phyloP scores from a whole-genome alignment of 305 asterid species.

The Petunia hybrid region DNA sequence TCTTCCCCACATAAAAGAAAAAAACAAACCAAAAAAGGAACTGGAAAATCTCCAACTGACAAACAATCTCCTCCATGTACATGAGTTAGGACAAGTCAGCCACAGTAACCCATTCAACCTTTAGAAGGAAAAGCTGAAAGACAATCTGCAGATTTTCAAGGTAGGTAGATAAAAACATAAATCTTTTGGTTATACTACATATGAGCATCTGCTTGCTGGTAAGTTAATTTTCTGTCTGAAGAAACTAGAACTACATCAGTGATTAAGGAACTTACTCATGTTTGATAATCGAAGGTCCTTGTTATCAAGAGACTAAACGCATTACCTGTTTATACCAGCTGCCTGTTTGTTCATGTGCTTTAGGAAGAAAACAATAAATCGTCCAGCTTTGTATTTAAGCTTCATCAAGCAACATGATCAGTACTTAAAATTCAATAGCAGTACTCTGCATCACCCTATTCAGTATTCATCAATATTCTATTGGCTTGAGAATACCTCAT shows the following conservation, averaged over 20 bases:
- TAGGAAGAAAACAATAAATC: not conserved
- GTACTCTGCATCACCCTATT: not conserved
- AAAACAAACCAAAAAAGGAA: not conserved
- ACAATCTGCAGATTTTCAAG: not conserved
- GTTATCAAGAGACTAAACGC: not conserved
- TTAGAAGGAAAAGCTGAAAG: not conserved
- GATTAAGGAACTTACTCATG: not conserved
- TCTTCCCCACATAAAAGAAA: not conserved
- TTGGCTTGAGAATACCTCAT: constrained; percentile 24
- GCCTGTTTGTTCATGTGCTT: not conserved
- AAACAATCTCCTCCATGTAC: not conserved
- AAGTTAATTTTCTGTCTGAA: not conserved
- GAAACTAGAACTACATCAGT: not conserved
- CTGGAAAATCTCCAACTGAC: not conserved
- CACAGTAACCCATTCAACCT: not conserved
- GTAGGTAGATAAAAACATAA: not conserved
- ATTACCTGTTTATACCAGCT: not conserved
- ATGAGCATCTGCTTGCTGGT: not conserved
- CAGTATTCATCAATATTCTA: not conserved
- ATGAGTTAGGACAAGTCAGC: not conserved
- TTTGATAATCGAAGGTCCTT: not conserved
- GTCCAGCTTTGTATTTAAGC: not conserved
- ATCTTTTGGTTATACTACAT: not conserved
- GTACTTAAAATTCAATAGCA: not conserved
- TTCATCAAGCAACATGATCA: constrained; percentile 3